These are phyloP conservation scores for Fusarium odoratissimum DNA, from an alignment of 2,329 filamentous ascomycete genomes.

Conservation along the genomic window DNA sequence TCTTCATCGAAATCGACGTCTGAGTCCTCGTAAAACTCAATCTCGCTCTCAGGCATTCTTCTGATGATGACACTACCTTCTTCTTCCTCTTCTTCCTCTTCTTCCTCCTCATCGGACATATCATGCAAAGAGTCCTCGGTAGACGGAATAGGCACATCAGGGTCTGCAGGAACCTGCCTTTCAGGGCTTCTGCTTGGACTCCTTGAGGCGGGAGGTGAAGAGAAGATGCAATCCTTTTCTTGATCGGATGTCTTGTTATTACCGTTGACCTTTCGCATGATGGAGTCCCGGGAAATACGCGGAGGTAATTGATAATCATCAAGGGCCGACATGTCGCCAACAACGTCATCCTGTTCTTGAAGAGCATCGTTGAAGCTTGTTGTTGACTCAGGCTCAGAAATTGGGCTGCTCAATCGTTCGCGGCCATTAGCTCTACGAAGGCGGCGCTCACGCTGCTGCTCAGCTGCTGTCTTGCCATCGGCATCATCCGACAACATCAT, in stretches of 20 bases:
- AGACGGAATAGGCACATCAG: constrained; percentile 89
- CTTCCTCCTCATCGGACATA: constrained; percentile 62
- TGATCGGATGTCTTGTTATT: constrained; percentile 65
- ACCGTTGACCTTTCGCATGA: constrained; percentile 86
- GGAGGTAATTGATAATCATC: constrained; percentile 75
- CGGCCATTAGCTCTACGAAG: constrained; percentile 71
- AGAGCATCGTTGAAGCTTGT: constrained; percentile 49
- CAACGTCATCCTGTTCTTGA: constrained; percentile 69
- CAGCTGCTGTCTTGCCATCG: constrained; percentile 67
- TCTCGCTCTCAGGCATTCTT: constrained; percentile 69
- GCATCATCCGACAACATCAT: constrained; percentile 86
- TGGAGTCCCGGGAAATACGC: constrained; percentile 92
- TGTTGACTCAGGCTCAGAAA: constrained; percentile 52
- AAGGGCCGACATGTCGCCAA: constrained; percentile 70
- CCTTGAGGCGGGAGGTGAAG: constrained; percentile 67
- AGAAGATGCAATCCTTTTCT: constrained; percentile 73
- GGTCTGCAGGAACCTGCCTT: constrained; percentile 74
- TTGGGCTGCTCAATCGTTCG: constrained; percentile 61
- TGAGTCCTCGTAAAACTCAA: constrained; percentile 70
- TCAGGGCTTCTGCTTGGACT: constrained; percentile 61
- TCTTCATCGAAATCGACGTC: constrained; percentile 64
- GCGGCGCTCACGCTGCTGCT: constrained; percentile 75
- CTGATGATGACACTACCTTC: constrained; percentile 75
- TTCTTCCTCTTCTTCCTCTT: constrained; percentile 54
- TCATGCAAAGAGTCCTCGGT: constrained; percentile 75